Conservation (phyloP, 805 yeast genomes). For the Clavispora santaluciae region DNA sequence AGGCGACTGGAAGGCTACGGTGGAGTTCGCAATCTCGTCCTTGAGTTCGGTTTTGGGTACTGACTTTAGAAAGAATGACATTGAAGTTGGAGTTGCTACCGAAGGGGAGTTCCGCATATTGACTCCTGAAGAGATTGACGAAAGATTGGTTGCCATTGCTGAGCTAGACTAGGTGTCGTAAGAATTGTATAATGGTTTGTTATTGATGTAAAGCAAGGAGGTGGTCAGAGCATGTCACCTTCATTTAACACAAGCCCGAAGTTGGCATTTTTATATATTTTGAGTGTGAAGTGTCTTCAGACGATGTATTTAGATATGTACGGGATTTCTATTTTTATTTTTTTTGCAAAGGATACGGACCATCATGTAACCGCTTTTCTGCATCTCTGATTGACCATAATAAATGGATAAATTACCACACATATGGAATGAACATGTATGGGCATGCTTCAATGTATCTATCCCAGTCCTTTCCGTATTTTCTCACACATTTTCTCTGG, state of each 20-base stretch:
- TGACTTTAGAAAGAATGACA: constrained; percentile 88
- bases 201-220: background rate
- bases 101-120: constrained; percentile 67
- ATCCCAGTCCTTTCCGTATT: constrained; percentile 95
- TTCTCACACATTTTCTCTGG: constrained; percentile 72
- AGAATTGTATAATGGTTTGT: background rate
- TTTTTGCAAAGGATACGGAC: too few relatives aligned
- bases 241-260: background rate
- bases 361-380: too few relatives aligned
- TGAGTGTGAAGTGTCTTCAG: too few relatives aligned
- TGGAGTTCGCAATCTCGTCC: constrained; percentile 83
- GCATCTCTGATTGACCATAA: too few relatives aligned
- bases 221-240: background rate
- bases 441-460: constrained; percentile 84
- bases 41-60: constrained; percentile 84
- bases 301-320: too few relatives aligned
- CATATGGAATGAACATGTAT: constrained; percentile 84
- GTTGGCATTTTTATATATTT: too few relatives aligned
- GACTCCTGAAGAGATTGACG: constrained; percentile 86
- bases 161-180: constrained; percentile 68
- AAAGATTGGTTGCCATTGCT: constrained; percentile 88
- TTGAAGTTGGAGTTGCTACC: constrained; percentile 89
- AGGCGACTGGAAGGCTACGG: constrained; percentile 86
- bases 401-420: constrained; percentile 39
- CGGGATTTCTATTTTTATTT: too few relatives aligned